These are phyloP conservation scores for Hibiscus trionum DNA, from an alignment of 345 rosid species.

Conservation along the genomic window DNA sequence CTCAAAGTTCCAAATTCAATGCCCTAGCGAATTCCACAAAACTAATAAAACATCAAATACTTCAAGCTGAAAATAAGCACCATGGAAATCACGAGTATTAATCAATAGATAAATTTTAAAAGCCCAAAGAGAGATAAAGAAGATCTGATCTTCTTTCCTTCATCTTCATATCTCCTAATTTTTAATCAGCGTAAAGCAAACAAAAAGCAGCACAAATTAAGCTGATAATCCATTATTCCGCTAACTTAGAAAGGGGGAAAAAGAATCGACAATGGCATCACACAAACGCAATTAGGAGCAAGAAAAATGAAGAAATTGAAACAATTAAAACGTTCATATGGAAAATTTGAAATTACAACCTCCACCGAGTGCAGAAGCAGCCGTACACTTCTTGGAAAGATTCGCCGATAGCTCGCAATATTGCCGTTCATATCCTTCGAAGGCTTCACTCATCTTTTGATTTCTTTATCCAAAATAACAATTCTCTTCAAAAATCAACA, in stretches of 20 bases:
- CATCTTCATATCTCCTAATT: not conserved
- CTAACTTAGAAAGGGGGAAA: not conserved
- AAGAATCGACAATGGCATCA: not conserved
- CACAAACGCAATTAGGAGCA: not conserved
- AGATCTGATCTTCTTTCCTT: not conserved
- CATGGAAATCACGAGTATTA: not conserved
- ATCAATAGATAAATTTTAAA: not conserved
- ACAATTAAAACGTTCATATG: not conserved
- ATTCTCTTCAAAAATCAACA: not conserved
- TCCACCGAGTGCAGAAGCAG: conserved; percentile 41
- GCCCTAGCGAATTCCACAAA: not conserved
- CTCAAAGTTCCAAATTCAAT: not conserved
- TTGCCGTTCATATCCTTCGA: conserved; percentile 52
- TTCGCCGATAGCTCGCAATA: conserved; percentile 60
- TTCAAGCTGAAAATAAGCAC: not conserved
- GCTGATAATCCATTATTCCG: not conserved
- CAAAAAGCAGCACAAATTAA: not conserved
- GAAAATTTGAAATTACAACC: conserved; percentile 20
- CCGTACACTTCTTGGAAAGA: conserved; percentile 50
- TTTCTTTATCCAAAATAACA: not conserved
- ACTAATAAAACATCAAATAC: not conserved
- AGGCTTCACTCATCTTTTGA: conserved; percentile 48
- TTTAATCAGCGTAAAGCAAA: not conserved
- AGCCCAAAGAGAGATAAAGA: not conserved
- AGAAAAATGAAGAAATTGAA: not conserved